Percentiles rank a stretch among this genome's conserved stretches.
phyloP scores from a whole-genome alignment of 192 early-diverging fungal species.

The Gonapodya prolifera region DNA sequence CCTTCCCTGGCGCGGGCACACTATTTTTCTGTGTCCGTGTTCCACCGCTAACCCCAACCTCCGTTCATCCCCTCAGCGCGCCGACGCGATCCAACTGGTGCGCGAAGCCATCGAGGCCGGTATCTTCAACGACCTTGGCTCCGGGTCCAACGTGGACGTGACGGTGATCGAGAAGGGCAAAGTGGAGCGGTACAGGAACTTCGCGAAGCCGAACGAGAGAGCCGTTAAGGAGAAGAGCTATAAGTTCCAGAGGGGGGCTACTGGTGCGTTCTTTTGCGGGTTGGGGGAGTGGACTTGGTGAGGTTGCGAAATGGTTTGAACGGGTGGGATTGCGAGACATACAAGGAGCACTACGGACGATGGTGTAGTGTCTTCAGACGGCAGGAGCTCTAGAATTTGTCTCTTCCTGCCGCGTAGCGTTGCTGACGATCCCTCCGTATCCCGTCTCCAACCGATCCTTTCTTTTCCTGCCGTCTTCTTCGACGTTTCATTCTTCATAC shows the following conservation, averaged over 20 bases:
- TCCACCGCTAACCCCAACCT: background rate
- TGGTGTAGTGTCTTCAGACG: too few species aligned
- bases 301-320: too few species aligned
- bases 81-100: conserved; percentile 81
- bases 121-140: conserved; percentile 98
- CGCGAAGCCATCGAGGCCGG: conserved; percentile 90
- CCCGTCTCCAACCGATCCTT: background rate
- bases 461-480: too few species aligned
- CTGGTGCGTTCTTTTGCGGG: conserved; percentile 9
- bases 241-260: conserved; percentile 39
- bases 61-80: conserved; percentile 36
- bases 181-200: conserved; percentile 75
- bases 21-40: background rate
- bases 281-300: background rate
- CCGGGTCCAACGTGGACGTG: conserved; percentile 92
- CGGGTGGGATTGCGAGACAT: too few species aligned
- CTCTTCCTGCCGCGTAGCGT: too few species aligned
- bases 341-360: too few species aligned
- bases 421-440: too few species aligned
- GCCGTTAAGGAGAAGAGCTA: conserved; percentile 76
- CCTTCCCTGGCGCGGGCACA: too few species aligned
- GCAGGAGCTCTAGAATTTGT: too few species aligned
- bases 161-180: conserved; percentile 77
- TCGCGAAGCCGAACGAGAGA: conserved; percentile 78
- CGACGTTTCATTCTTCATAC: too few species aligned